A percentile compares a stretch with the other conserved stretches of the same genome.
Conservation (phyloP, 805 yeast genomes). For the Nematodospora valgi region DNA sequence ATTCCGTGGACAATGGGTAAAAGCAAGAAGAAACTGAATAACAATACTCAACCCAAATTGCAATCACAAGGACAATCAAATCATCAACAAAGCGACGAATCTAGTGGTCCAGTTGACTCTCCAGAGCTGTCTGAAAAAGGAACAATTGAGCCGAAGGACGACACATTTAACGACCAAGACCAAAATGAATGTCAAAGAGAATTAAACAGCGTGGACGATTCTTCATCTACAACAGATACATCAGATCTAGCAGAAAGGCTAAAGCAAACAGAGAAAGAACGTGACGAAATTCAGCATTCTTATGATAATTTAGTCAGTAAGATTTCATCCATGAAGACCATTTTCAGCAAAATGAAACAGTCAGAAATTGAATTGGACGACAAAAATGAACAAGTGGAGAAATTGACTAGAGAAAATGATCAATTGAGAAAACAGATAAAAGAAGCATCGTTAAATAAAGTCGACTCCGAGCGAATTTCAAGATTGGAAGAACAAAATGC, state of each 20-base stretch:
- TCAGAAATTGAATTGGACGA: constrained; percentile 60
- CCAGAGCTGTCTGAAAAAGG: neutral
- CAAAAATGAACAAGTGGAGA: constrained; percentile 43
- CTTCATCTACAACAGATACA: too few relatives aligned
- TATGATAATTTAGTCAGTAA: constrained; percentile 61
- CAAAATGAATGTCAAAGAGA: too few relatives aligned
- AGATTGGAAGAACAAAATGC: constrained; percentile 22
- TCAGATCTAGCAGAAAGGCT: constrained; percentile 5
- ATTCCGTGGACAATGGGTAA: constrained; percentile 5
- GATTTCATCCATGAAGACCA: constrained; percentile 68
- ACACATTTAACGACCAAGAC: too few relatives aligned
- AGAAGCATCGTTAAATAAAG: constrained; percentile 7
- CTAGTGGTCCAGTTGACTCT: too few relatives aligned
- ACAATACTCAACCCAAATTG: too few relatives aligned
- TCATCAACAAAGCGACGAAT: too few relatives aligned
- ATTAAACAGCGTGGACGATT: too few relatives aligned
- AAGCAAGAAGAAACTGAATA: constrained; percentile 8
- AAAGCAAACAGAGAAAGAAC: constrained; percentile 33
- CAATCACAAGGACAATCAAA: neutral
- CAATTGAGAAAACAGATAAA: constrained; percentile 8
- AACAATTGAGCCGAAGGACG: neutral
- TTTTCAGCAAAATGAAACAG: constrained; percentile 70
- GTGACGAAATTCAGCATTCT: constrained; percentile 54
- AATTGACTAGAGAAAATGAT: constrained; percentile 24
- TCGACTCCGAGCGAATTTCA: constrained; percentile 5